These are phyloP conservation scores for Flaveria robusta DNA, from an alignment of 129 eudicot species.

Conservation along the genomic window DNA sequence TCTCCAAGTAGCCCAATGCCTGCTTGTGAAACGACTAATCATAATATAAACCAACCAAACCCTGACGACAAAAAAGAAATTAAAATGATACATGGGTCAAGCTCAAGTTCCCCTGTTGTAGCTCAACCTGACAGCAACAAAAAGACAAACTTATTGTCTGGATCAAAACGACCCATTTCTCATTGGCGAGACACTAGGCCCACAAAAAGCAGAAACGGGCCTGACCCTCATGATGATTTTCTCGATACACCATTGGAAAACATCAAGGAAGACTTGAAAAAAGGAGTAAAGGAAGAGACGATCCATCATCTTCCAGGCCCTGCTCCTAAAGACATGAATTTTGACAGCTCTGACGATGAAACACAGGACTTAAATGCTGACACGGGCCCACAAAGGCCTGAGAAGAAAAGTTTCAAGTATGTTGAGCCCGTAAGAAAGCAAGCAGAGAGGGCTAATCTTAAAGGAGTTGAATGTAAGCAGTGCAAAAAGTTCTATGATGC, in stretches of 20 bases:
- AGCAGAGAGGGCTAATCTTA: slow-evolving; percentile 70
- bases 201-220: slow-evolving; percentile 70
- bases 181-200: slow-evolving; percentile 91
- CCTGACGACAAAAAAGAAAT: slow-evolving; percentile 38
- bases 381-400: slow-evolving; percentile 37
- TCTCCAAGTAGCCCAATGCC: slow-evolving; percentile 33
- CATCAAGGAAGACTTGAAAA: slow-evolving; percentile 57
- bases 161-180: slow-evolving; percentile 77
- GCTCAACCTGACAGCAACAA: slow-evolving; percentile 31
- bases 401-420: slow-evolving; percentile 64
- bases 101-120: slow-evolving; percentile 37
- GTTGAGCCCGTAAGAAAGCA: slow-evolving; percentile 93
- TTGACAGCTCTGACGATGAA: slow-evolving; percentile 75
- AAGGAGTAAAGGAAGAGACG: slow-evolving; percentile 49
- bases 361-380: slow-evolving; percentile 59
- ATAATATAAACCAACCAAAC: slow-evolving; percentile 39
- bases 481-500: slow-evolving; percentile 93
- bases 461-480: slow-evolving; percentile 91
- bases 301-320: slow-evolving; percentile 45
- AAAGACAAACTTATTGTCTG: slow-evolving; percentile 52
- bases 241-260: slow-evolving; percentile 88
- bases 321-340: slow-evolving; percentile 49
- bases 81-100: slow-evolving; percentile 35
- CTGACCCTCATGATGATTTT: slow-evolving; percentile 92
- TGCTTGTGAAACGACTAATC: slow-evolving; percentile 39